A percentile compares a stretch with the other conserved stretches of the same genome.
These are phyloP conservation scores for Adansonia gregorii DNA, from an alignment of 441 rosid genomes.

Conservation along the genomic window DNA sequence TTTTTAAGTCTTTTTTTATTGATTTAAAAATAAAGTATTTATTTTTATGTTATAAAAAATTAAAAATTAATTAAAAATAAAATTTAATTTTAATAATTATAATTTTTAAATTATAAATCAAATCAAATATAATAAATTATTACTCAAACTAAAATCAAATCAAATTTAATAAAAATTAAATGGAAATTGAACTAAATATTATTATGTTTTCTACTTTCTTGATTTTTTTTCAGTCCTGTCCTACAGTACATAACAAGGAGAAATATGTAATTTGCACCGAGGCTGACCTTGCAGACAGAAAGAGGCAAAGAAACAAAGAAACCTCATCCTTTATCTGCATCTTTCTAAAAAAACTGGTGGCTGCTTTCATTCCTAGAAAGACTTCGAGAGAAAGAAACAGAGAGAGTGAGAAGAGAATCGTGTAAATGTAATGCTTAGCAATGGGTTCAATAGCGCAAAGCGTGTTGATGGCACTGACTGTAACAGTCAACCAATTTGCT, in stretches of 20 bases:
- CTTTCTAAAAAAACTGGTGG: constrained; percentile 32
- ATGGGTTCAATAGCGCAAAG: constrained; percentile 70
- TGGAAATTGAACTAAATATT: too few relatives aligned
- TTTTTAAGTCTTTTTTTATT: too few relatives aligned
- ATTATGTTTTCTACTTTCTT: too few relatives aligned
- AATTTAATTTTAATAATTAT: too few relatives aligned
- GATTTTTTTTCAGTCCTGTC: not conserved
- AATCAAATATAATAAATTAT: too few relatives aligned
- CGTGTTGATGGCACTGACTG: constrained; percentile 83
- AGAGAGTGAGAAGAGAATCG: constrained; percentile 11
- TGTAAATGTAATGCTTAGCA: constrained; percentile 15
- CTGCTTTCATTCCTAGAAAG: constrained; percentile 19
- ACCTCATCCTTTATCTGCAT: constrained; percentile 25
- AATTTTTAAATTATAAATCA: too few relatives aligned
- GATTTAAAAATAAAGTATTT: too few relatives aligned
- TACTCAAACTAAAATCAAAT: too few relatives aligned
- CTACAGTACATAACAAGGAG: not conserved
- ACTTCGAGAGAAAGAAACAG: constrained; percentile 20
- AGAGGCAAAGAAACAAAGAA: not conserved
- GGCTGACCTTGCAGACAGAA: not conserved
- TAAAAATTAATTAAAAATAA: too few relatives aligned
- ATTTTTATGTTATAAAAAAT: too few relatives aligned
- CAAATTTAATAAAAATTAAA: too few relatives aligned
- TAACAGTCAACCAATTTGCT: constrained; percentile 78
- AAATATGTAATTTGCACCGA: constrained; percentile 19